Evolutionary conservation across 805 yeast species (phyloP).

Genomic region (Pichia paraexigua): DNA sequence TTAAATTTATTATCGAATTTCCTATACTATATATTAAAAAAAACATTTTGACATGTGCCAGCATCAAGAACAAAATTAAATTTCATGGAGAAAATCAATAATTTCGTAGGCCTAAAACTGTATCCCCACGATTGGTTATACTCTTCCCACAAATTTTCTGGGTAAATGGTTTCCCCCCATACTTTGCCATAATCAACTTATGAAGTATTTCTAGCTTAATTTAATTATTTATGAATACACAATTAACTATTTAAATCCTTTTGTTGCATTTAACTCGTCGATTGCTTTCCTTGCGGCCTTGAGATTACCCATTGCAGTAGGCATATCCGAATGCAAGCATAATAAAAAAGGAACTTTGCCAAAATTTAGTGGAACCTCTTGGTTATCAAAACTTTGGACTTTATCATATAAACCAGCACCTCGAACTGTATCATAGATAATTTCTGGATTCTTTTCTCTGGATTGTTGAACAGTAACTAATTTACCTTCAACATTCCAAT

Average conservation of each 20-base stretch:
- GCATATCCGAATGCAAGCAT: conserved; percentile 33
- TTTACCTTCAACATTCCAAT: conserved; percentile 27
- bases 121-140: background rate
- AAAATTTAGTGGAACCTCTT: conserved; percentile 23
- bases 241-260: background rate
- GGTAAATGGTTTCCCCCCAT: too few species aligned
- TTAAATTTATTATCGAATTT: background rate
- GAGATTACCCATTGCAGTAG: conserved; percentile 30
- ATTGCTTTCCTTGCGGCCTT: conserved; percentile 26
- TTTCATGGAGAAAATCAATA: too few species aligned
- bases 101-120: too few species aligned
- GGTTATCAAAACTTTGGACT: conserved; percentile 19
- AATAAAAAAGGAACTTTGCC: conserved; percentile 25
- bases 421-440: conserved; percentile 23
- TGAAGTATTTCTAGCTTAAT: too few species aligned
- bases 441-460: conserved; percentile 20
- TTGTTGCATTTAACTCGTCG: conserved; percentile 19
- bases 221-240: background rate
- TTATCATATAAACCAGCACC: conserved; percentile 23
- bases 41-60: too few species aligned
- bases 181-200: too few species aligned
- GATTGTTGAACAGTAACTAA: conserved; percentile 26
- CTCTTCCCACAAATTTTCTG: background rate
- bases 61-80: too few species aligned
- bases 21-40: too few species aligned